Conservation (phyloP, 352 stramenopile species). For the Plasmopara muralis region DNA sequence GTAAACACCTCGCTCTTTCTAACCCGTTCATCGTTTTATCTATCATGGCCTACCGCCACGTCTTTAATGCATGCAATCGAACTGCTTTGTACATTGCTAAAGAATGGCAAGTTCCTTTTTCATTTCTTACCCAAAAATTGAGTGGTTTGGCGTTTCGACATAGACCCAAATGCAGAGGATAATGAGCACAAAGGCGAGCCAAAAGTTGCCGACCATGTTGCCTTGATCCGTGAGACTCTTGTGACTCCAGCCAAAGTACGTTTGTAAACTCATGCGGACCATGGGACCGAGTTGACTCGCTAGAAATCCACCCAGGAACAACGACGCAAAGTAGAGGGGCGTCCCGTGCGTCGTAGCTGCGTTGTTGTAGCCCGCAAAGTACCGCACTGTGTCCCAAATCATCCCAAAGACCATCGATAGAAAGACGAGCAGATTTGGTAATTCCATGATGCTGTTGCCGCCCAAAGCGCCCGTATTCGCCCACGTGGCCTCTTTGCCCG, state of each 20-base stretch:
- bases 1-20: too few species aligned
- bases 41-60: too few species aligned
- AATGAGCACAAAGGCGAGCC: constrained; percentile 55
- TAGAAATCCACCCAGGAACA: constrained; percentile 58
- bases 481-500: constrained; percentile 61
- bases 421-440: constrained; percentile 66
- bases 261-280: constrained; percentile 68
- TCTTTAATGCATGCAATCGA: too few species aligned
- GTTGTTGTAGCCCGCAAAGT: constrained; percentile 69
- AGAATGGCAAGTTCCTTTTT: too few species aligned
- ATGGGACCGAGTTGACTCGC: constrained; percentile 55
- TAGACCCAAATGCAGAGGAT: constrained; percentile 74
- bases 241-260: constrained; percentile 74
- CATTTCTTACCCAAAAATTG: constrained; percentile 24
- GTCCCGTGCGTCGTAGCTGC: constrained; percentile 55
- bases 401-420: constrained; percentile 56
- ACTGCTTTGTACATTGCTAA: too few species aligned
- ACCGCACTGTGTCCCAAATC: constrained; percentile 55
- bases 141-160: constrained; percentile 57
- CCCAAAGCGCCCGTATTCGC: constrained; percentile 55
- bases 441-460: constrained; percentile 62
- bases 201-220: constrained; percentile 70
- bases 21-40: too few species aligned
- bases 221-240: constrained; percentile 70
- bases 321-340: constrained; percentile 52